phyloP scores from a whole-genome alignment of 257 asterid species.

The Asclepias syriaca region DNA sequence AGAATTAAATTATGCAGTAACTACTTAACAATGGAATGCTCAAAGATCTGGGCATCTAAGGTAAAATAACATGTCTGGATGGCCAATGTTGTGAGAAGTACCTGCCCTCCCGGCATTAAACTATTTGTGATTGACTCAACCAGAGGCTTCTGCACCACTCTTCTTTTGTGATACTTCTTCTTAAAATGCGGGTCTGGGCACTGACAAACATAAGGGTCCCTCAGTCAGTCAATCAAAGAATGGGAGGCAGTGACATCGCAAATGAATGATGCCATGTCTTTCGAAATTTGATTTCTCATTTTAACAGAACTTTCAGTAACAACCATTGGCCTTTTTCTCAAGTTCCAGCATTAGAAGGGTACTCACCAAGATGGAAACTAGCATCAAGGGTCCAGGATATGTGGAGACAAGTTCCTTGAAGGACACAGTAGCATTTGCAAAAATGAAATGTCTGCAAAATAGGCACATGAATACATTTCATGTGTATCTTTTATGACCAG shows the following conservation, averaged over 20 bases:
- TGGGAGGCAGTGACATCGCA: not conserved
- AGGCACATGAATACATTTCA: conserved; percentile 19
- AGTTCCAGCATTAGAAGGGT: conserved; percentile 16
- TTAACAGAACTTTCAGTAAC: conserved; percentile 2
- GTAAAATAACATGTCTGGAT: not conserved
- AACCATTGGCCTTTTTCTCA: conserved; percentile 1
- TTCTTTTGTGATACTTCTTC: conserved; percentile 79
- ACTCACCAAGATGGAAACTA: conserved; percentile 87
- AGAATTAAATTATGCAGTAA: not conserved
- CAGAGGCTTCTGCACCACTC: conserved; percentile 90
- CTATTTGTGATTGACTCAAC: conserved; percentile 60
- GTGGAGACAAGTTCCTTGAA: conserved; percentile 67
- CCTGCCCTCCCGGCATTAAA: conserved; percentile 75
- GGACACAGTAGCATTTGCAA: conserved; percentile 74
- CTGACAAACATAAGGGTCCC: conserved; percentile 43
- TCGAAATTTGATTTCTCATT: not conserved
- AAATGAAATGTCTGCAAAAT: conserved; percentile 72
- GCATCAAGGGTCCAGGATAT: conserved; percentile 78
- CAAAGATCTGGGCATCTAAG: not conserved
- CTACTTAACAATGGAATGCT: not conserved
- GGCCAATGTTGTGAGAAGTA: conserved; percentile 15
- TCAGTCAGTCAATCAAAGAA: conserved; percentile 8
- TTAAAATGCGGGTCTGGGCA: conserved; percentile 98
- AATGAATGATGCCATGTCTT: conserved; percentile 1
- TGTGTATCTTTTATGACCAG: conserved; percentile 18